Evolutionary conservation across 2,329 filamentous ascomycete species (phyloP).

Genomic region (Trichoderma koningiopsis): DNA sequence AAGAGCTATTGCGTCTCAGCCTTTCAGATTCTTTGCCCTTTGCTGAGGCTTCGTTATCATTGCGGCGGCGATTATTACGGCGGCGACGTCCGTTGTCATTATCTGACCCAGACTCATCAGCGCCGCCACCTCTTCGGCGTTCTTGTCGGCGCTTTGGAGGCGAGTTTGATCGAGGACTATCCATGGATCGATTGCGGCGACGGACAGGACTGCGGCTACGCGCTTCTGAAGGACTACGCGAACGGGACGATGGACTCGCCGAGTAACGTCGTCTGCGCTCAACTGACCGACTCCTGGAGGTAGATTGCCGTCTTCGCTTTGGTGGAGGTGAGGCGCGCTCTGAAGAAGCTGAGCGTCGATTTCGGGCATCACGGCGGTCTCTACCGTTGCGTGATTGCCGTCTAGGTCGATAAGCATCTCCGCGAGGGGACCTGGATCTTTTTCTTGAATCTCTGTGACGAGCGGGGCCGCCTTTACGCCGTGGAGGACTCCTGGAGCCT

Average conservation of each 20-base stretch:
- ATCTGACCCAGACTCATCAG: not conserved
- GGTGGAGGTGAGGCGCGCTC: constrained; percentile 46
- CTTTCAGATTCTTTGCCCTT: constrained; percentile 27
- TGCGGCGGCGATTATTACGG: constrained; percentile 16
- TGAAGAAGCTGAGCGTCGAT: constrained; percentile 41
- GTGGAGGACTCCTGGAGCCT: constrained; percentile 39
- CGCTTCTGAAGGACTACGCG: constrained; percentile 42
- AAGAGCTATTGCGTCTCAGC: constrained; percentile 55
- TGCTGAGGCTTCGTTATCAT: not conserved
- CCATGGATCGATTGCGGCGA: constrained; percentile 27
- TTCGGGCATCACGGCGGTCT: constrained; percentile 30
- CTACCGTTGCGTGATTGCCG: constrained; percentile 31
- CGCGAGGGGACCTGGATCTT: constrained; percentile 44
- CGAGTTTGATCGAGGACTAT: constrained; percentile 20
- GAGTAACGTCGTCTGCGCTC: constrained; percentile 43
- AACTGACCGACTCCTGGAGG: constrained; percentile 51
- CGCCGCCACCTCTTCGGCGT: constrained; percentile 3
- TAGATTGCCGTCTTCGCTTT: constrained; percentile 55
- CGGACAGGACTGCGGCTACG: constrained; percentile 35
- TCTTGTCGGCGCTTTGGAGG: constrained; percentile 17
- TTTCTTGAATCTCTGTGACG: constrained; percentile 41
- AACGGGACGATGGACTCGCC: constrained; percentile 45
- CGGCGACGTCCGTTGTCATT: constrained; percentile 8
- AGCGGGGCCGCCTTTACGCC: constrained; percentile 40
- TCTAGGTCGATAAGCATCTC: constrained; percentile 34